Conservation (phyloP, 1,284 basidiomycete species). For the Fomitopsis betulina region DNA sequence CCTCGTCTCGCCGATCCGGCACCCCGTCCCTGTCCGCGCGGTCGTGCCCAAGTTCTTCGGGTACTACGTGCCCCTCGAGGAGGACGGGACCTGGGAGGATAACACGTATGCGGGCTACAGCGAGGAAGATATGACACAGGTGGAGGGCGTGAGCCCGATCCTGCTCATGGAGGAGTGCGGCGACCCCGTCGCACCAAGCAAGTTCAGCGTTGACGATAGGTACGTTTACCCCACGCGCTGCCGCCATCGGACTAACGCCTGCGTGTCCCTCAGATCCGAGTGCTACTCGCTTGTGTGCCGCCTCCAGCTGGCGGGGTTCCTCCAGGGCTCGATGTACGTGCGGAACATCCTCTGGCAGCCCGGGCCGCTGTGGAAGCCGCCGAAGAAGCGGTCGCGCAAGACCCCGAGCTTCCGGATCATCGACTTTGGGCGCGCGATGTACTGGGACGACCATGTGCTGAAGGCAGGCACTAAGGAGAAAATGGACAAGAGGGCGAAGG, state of each 20-base stretch:
- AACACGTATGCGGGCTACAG: not conserved
- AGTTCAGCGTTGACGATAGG: slow-evolving; percentile 32
- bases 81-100: slow-evolving; percentile 7
- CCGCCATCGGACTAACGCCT: not conserved
- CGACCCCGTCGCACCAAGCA: slow-evolving; percentile 23
- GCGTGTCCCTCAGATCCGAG: slow-evolving; percentile 29
- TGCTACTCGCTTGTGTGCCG: slow-evolving; percentile 39
- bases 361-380: slow-evolving; percentile 37
- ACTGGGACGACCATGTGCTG: not conserved
- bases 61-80: slow-evolving; percentile 35
- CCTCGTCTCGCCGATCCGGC: slow-evolving; percentile 32
- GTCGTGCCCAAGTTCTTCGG: slow-evolving; percentile 53
- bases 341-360: slow-evolving; percentile 45
- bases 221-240: slow-evolving; percentile 12
- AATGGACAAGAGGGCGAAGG: not conserved
- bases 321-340: slow-evolving; percentile 37
- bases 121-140: slow-evolving; percentile 4
- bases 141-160: slow-evolving; percentile 35
- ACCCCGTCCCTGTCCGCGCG: slow-evolving; percentile 41
- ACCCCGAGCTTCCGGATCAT: slow-evolving; percentile 44
- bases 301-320: slow-evolving; percentile 35
- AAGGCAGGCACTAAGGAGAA: not conserved
- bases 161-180: slow-evolving; percentile 51
- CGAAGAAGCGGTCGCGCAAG: slow-evolving; percentile 17
- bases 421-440: slow-evolving; percentile 40